A percentile compares a stretch with the other conserved stretches of the same genome.
Conservation (phyloP, 441 rosid genomes). For the Eruca vesicaria region DNA sequence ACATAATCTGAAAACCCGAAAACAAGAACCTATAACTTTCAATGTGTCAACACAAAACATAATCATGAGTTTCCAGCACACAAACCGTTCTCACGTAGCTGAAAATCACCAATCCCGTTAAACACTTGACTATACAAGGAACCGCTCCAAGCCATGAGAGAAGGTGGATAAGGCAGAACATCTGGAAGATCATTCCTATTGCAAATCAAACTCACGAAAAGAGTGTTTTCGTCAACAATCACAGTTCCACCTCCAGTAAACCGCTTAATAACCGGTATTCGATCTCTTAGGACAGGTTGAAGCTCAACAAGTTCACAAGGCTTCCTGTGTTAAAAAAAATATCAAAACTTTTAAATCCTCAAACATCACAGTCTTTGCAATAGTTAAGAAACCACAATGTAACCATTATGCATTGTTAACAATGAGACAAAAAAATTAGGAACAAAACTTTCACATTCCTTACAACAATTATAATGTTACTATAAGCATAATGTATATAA, state of each 20-base stretch:
- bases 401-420: too few species aligned
- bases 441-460: too few species aligned
- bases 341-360: neutral
- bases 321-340: conserved; percentile 43
- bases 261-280: conserved; percentile 67
- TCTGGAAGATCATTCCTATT: conserved; percentile 59
- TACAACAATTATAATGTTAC: too few species aligned
- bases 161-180: conserved; percentile 75
- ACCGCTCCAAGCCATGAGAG: conserved; percentile 52
- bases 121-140: conserved; percentile 33
- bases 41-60: neutral
- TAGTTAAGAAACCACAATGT: too few species aligned
- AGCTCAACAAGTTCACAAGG: conserved; percentile 67
- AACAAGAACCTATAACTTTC: neutral
- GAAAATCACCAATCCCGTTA: conserved; percentile 54
- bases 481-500: neutral
- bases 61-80: neutral
- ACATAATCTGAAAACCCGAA: conserved; percentile 57
- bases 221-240: conserved; percentile 61
- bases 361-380: neutral
- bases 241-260: conserved; percentile 95
- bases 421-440: too few species aligned
- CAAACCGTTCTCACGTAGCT: conserved; percentile 65
- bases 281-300: conserved; percentile 52
- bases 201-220: conserved; percentile 75